These are phyloP conservation scores for Crithidia brevicula DNA, from an alignment of 208 protist species.

Conservation along the genomic window DNA sequence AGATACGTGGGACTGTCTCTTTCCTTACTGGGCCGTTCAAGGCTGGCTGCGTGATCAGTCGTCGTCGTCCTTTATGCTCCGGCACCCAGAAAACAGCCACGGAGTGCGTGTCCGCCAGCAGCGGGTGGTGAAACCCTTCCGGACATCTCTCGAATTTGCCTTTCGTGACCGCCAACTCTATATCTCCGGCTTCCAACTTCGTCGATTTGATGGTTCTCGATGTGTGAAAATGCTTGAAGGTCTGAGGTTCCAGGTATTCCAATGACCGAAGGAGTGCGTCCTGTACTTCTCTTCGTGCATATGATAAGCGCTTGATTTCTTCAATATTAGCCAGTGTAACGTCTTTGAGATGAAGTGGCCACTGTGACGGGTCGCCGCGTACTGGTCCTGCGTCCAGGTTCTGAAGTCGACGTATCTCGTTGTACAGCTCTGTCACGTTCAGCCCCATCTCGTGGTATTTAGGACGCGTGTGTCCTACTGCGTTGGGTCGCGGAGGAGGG, in stretches of 20 bases:
- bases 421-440: background rate
- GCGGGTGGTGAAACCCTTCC: background rate
- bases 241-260: background rate
- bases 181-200: background rate
- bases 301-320: background rate
- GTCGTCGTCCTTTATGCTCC: slow-evolving; percentile 4
- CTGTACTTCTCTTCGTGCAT: background rate
- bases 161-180: background rate
- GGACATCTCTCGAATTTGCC: slow-evolving; percentile 10
- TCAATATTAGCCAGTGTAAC: background rate
- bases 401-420: background rate
- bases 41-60: slow-evolving; percentile 3
- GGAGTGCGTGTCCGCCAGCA: background rate
- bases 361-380: background rate
- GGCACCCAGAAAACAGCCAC: slow-evolving; percentile 6
- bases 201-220: slow-evolving; percentile 7
- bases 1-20: background rate
- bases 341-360: background rate
- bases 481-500: slow-evolving; percentile 6
- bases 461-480: background rate
- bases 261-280: background rate
- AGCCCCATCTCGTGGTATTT: background rate
- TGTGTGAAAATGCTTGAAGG: background rate
- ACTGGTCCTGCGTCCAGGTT: background rate
- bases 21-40: background rate